phyloP scores from a whole-genome alignment of 2,329 filamentous ascomycete genomes.

The Arthrobotrys musiformis region DNA sequence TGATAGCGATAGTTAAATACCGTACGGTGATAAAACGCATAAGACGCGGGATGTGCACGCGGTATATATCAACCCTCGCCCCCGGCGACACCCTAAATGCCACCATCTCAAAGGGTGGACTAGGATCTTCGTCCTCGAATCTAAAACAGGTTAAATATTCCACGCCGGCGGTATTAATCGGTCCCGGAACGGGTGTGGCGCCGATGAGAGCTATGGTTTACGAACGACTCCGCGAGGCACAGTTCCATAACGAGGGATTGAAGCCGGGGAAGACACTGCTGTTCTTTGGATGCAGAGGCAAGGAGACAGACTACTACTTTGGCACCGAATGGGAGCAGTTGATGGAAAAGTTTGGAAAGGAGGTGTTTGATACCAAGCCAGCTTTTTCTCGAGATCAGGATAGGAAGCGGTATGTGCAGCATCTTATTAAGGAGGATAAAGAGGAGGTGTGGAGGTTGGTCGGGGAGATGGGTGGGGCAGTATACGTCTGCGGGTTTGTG shows the following conservation, averaged over 20 bases:
- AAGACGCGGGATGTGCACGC: conserved; percentile 87
- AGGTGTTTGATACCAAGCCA: conserved; percentile 69
- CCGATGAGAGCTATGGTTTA: conserved; percentile 84
- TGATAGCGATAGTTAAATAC: conserved; percentile 91
- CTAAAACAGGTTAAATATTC: conserved; percentile 64
- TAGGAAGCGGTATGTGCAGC: conserved; percentile 74
- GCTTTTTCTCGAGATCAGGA: conserved; percentile 76
- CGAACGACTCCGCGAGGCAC: conserved; percentile 68
- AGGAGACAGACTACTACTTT: conserved; percentile 82
- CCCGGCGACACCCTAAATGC: conserved; percentile 71
- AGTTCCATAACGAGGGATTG: conserved; percentile 11
- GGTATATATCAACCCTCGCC: conserved; percentile 77
- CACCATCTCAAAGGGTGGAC: conserved; percentile 68
- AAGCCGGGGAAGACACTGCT: conserved; percentile 68
- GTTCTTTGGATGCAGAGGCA: conserved; percentile 86
- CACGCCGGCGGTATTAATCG: conserved; percentile 77
- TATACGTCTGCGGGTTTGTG: conserved; percentile 68
- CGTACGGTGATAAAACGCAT: conserved; percentile 85
- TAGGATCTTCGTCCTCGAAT: conserved; percentile 62
- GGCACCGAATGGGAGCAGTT: conserved; percentile 75
- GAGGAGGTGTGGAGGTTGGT: conserved; percentile 68
- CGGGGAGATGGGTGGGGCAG: conserved; percentile 66
- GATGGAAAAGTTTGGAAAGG: conserved; percentile 58
- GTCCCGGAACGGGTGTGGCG: conserved; percentile 86
- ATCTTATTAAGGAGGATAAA: conserved; percentile 68